phyloP scores from a whole-genome alignment of 371 early-diverging fungal genomes.

The Circinella minor region DNA sequence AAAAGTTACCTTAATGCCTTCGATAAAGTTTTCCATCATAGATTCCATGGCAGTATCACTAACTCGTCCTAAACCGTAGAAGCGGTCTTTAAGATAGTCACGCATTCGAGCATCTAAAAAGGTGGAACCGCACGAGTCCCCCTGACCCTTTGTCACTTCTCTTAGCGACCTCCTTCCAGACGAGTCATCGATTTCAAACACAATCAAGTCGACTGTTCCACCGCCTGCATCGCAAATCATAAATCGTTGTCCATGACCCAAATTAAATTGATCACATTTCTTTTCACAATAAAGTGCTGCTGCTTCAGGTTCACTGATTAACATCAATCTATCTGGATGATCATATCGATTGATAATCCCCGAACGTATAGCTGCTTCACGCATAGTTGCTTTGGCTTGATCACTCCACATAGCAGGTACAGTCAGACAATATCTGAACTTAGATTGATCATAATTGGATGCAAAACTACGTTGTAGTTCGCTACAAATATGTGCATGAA shows the following conservation, averaged over 20 bases:
- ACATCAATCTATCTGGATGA: slow-evolving; percentile 52
- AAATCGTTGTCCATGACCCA: slow-evolving; percentile 55
- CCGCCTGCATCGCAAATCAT: slow-evolving; percentile 74
- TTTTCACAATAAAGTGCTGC: slow-evolving; percentile 50
- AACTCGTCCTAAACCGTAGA: slow-evolving; percentile 46
- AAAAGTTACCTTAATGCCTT: slow-evolving; percentile 53
- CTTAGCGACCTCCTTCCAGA: slow-evolving; percentile 46
- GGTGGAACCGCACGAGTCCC: slow-evolving; percentile 61
- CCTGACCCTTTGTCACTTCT: slow-evolving; percentile 59
- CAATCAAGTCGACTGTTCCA: slow-evolving; percentile 67
- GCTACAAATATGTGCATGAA: slow-evolving; percentile 46
- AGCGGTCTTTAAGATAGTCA: slow-evolving; percentile 48
- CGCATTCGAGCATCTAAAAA: slow-evolving; percentile 61
- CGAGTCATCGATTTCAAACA: slow-evolving; percentile 52
- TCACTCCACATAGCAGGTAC: slow-evolving; percentile 62
- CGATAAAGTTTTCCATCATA: slow-evolving; percentile 52
- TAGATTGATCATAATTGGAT: slow-evolving; percentile 49
- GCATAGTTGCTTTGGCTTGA: slow-evolving; percentile 54
- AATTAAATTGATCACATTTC: slow-evolving; percentile 51
- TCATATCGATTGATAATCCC: slow-evolving; percentile 51
- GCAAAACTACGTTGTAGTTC: slow-evolving; percentile 52
- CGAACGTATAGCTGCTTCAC: slow-evolving; percentile 53
- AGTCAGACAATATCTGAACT: slow-evolving; percentile 53
- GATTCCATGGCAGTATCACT: slow-evolving; percentile 53
- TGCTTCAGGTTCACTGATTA: slow-evolving; percentile 41